Evolutionary conservation across 1,139 yeast genomes (phyloP).

Genomic region (Lodderomyces elongisporus): DNA sequence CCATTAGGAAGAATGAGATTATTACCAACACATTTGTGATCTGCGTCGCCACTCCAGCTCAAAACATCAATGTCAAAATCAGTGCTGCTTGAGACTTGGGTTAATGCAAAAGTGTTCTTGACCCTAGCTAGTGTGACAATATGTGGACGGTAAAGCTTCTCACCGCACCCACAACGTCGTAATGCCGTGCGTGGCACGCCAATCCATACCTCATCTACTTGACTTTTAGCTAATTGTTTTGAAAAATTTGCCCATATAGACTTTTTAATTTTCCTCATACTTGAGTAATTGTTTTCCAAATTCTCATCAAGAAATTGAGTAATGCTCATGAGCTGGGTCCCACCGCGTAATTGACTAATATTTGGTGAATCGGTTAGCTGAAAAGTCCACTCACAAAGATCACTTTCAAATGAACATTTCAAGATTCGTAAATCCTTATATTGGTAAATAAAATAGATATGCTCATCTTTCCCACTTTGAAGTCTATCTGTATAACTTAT

Average conservation of each 20-base stretch:
- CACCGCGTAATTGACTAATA: conserved; percentile 27
- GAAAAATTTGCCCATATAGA: too few relatives aligned
- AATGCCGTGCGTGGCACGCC: conserved; percentile 48
- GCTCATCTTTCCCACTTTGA: conserved; percentile 15
- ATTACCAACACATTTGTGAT: conserved; percentile 16
- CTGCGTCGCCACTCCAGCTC: conserved; percentile 11
- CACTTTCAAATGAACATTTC: conserved; percentile 19
- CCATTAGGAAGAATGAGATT: conserved; percentile 35
- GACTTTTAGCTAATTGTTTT: too few relatives aligned
- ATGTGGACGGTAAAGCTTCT: conserved; percentile 34
- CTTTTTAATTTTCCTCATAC: too few relatives aligned
- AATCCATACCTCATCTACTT: too few relatives aligned
- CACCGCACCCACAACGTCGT: conserved; percentile 44
- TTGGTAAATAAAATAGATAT: conserved; percentile 23
- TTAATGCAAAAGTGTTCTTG: background rate
- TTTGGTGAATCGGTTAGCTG: conserved; percentile 6
- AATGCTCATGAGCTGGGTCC: conserved; percentile 24
- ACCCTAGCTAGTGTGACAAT: conserved; percentile 3
- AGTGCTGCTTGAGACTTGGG: background rate
- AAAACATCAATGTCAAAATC: background rate
- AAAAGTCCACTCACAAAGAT: conserved; percentile 9
- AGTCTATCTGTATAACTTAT: conserved; percentile 21
- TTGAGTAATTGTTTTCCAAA: conserved; percentile 14
- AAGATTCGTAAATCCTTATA: conserved; percentile 24
- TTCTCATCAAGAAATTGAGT: conserved; percentile 11